These are phyloP conservation scores for Bauhinia variegata DNA, from an alignment of 306 rosid genomes.

Conservation along the genomic window DNA sequence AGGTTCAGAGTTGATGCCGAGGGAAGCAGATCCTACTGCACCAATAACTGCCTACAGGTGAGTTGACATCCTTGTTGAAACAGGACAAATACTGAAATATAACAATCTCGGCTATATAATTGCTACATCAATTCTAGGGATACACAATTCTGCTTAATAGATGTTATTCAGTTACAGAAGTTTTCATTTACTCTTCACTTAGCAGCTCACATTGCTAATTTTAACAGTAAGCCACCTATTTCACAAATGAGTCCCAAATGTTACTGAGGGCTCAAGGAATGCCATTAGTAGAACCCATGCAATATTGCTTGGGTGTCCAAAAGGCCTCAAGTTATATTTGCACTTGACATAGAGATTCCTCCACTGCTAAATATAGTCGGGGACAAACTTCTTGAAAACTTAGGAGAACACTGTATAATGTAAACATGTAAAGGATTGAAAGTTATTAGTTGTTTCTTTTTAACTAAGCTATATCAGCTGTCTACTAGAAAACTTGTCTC, in stretches of 20 bases:
- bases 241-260: not conserved
- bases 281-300: not conserved
- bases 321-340: slow-evolving; percentile 11
- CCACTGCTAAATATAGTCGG: not conserved
- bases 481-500: slow-evolving; percentile 3
- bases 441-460: slow-evolving; percentile 29
- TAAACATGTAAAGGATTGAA: slow-evolving; percentile 8
- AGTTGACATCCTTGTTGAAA: slow-evolving; percentile 39
- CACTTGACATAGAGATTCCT: not conserved
- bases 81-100: slow-evolving; percentile 21
- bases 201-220: slow-evolving; percentile 13
- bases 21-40: slow-evolving; percentile 69
- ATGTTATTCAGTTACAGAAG: slow-evolving; percentile 15
- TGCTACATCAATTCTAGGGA: slow-evolving; percentile 13
- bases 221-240: too few species aligned
- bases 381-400: slow-evolving; percentile 10
- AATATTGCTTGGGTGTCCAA: not conserved
- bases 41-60: slow-evolving; percentile 91
- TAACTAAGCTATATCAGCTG: slow-evolving; percentile 8
- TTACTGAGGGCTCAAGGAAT: too few species aligned
- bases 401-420: not conserved
- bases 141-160: slow-evolving; percentile 12
- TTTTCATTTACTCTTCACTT: slow-evolving; percentile 12
- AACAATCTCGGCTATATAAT: not conserved
- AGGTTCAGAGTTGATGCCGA: slow-evolving; percentile 83